phyloP scores from a whole-genome alignment of 2,329 filamentous ascomycete genomes.

The Chaetomium sp. region DNA sequence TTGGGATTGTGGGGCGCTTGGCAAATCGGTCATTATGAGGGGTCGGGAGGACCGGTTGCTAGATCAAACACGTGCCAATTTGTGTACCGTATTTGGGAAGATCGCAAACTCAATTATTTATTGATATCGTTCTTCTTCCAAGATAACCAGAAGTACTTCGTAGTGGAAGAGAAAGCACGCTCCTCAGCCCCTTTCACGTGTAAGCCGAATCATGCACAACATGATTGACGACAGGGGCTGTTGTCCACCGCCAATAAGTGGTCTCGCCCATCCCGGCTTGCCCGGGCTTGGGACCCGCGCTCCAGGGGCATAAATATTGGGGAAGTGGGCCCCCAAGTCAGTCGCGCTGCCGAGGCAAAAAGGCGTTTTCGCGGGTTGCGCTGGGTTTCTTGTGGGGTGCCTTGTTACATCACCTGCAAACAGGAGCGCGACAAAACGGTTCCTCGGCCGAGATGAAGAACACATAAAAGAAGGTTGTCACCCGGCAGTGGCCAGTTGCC shows the following conservation, averaged over 20 bases:
- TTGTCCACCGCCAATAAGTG: slow-evolving; percentile 6
- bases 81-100: neutral
- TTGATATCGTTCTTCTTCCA: neutral
- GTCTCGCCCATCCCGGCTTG: slow-evolving; percentile 8
- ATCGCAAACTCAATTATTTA: no score
- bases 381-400: slow-evolving; percentile 10
- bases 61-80: neutral
- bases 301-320: slow-evolving; percentile 13
- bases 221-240: neutral
- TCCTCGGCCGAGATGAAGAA: slow-evolving; percentile 11
- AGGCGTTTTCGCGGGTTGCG: neutral
- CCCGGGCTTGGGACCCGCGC: slow-evolving; percentile 9
- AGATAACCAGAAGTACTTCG: neutral
- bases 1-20: no score
- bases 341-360: slow-evolving; percentile 20
- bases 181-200: slow-evolving; percentile 12
- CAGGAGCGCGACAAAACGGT: slow-evolving; percentile 15
- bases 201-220: neutral
- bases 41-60: no score
- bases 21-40: no score
- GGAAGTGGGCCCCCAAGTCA: slow-evolving; percentile 12
- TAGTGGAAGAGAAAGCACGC: neutral
- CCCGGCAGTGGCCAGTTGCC: neutral
- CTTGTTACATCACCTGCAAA: slow-evolving; percentile 8
- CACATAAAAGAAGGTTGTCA: neutral